Percentiles rank a stretch among this genome's conserved stretches.
Evolutionary conservation across 2,329 filamentous ascomycete species (phyloP).

Genomic region (Sclerotinia glacialis): DNA sequence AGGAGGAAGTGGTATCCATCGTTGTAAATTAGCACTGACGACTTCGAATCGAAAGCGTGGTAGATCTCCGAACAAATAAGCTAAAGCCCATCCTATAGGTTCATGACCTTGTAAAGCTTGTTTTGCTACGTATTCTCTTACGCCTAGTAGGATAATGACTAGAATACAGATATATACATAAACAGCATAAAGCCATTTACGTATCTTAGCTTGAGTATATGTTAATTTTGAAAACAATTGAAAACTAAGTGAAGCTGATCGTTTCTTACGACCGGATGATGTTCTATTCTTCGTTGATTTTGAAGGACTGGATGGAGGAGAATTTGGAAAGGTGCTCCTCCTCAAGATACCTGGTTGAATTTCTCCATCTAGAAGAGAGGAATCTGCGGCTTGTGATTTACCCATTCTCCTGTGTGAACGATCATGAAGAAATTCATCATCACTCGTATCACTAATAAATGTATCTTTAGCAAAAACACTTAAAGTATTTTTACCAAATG

Average conservation of each 20-base stretch:
- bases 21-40: constrained; percentile 63
- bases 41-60: constrained; percentile 69
- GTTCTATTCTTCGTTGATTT: constrained; percentile 45
- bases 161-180: constrained; percentile 72
- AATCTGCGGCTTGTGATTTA: neutral
- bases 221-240: constrained; percentile 79
- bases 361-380: constrained; percentile 1
- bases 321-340: constrained; percentile 53
- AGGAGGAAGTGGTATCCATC: constrained; percentile 72
- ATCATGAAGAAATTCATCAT: constrained; percentile 26
- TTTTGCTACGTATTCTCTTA: constrained; percentile 66
- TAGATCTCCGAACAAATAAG: constrained; percentile 82
- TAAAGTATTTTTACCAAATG: constrained; percentile 25
- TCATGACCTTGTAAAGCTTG: constrained; percentile 70
- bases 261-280: constrained; percentile 63
- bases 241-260: constrained; percentile 60
- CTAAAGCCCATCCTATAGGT: constrained; percentile 87
- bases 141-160: constrained; percentile 63
- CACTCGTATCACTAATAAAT: constrained; percentile 31
- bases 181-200: constrained; percentile 80
- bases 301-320: constrained; percentile 36
- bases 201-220: constrained; percentile 66
- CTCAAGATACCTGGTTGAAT: constrained; percentile 28
- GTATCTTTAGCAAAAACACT: constrained; percentile 28
- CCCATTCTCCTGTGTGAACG: neutral